phyloP scores from a whole-genome alignment of 441 rosid genomes.

The Aquilaria agallochum region DNA sequence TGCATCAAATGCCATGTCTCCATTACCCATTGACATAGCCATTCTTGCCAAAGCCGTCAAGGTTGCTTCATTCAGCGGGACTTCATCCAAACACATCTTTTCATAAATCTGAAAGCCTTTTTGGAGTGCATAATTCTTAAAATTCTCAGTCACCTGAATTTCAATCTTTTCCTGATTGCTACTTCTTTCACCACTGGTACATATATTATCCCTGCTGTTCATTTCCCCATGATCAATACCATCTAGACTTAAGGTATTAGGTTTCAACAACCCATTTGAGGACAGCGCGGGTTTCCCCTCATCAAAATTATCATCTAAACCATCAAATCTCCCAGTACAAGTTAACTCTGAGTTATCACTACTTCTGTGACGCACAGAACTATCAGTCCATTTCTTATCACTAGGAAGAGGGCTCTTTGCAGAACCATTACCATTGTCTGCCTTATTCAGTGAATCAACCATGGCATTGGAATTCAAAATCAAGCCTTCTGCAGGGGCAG shows the following conservation, averaged over 20 bases:
- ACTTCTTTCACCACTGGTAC: constrained; percentile 7
- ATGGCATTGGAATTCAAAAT: constrained; percentile 8
- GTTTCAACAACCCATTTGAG: constrained; percentile 12
- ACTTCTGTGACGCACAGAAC: neutral
- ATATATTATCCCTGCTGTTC: constrained; percentile 6
- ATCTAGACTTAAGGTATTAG: constrained; percentile 14
- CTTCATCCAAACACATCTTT: constrained; percentile 39
- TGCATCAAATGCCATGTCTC: constrained; percentile 60
- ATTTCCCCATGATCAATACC: constrained; percentile 2
- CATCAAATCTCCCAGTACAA: constrained; percentile 2
- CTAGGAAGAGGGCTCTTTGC: constrained; percentile 7
- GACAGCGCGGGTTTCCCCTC: constrained; percentile 15
- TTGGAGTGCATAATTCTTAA: constrained; percentile 44
- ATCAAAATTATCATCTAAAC: constrained; percentile 4
- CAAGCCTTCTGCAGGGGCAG: constrained; percentile 16
- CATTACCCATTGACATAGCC: constrained; percentile 60
- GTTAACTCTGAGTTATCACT: constrained; percentile 10
- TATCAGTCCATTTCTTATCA: constrained; percentile 1
- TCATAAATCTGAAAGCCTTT: constrained; percentile 57
- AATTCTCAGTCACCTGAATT: constrained; percentile 38
- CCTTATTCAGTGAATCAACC: constrained; percentile 10
- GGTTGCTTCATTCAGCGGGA: constrained; percentile 57
- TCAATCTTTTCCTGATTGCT: constrained; percentile 14
- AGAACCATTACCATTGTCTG: constrained; percentile 1
- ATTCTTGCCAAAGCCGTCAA: constrained; percentile 64